These are phyloP conservation scores for Arachnomyces sp. DNA, from an alignment of 2,329 filamentous ascomycete genomes.

Conservation along the genomic window DNA sequence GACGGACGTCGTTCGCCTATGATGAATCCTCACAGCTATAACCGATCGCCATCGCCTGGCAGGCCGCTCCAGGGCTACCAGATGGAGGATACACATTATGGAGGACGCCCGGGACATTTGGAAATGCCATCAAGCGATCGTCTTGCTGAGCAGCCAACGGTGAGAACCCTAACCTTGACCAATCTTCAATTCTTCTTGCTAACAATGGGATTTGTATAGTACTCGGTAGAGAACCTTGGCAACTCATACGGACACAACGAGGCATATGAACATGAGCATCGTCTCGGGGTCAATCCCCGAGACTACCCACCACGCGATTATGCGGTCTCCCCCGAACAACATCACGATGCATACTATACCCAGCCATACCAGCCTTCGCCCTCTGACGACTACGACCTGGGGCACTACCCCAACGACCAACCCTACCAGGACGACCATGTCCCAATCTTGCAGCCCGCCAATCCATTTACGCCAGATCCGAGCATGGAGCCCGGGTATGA, in stretches of 20 bases:
- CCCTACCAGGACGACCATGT: constrained; percentile 62
- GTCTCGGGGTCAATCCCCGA: constrained; percentile 32
- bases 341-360: constrained; percentile 81
- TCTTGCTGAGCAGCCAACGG: constrained; percentile 74
- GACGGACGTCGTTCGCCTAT: constrained; percentile 32
- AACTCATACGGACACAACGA: constrained; percentile 57
- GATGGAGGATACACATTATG: constrained; percentile 68
- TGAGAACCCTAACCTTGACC: constrained; percentile 39
- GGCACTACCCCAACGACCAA: constrained; percentile 46
- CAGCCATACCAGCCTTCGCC: constrained; percentile 67
- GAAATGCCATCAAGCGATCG: constrained; percentile 67
- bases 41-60: constrained; percentile 65
- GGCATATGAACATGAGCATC: constrained; percentile 47
- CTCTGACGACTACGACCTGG: constrained; percentile 47
- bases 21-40: constrained; percentile 46
- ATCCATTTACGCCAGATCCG: constrained; percentile 47
- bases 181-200: not conserved
- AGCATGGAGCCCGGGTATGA: constrained; percentile 30
- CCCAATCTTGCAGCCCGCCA: constrained; percentile 64
- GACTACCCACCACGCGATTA: constrained; percentile 56
- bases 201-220: constrained; percentile 36
- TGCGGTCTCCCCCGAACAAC: constrained; percentile 69
- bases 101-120: constrained; percentile 47
- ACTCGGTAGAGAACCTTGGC: constrained; percentile 61
- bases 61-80: constrained; percentile 71